Conservation (phyloP, 805 yeast species). For the Yarrowia sp. region DNA sequence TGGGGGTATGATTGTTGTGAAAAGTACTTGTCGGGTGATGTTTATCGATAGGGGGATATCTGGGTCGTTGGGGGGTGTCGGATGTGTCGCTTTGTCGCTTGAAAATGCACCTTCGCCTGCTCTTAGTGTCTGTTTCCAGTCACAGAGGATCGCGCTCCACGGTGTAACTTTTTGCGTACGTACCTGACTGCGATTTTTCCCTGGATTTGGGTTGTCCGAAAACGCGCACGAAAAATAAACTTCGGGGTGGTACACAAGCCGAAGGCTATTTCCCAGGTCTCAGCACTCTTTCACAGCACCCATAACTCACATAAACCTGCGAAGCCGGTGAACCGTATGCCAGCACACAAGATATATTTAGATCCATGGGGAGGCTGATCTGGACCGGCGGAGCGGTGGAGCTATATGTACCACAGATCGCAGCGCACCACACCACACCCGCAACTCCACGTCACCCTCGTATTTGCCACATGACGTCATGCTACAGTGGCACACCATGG, state of each 20-base stretch:
- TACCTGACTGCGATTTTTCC: constrained; percentile 34
- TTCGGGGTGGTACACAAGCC: constrained; percentile 16
- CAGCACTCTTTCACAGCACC: too few relatives aligned
- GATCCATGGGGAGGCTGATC: too few relatives aligned
- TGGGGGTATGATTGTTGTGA: not conserved
- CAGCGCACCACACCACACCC: not conserved
- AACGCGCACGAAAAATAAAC: constrained; percentile 28
- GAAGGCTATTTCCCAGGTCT: not conserved
- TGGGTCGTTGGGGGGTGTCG: not conserved
- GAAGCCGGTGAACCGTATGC: too few relatives aligned
- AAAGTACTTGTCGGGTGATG: too few relatives aligned
- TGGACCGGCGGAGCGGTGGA: too few relatives aligned
- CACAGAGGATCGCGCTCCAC: constrained; percentile 31
- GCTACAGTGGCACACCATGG: too few relatives aligned
- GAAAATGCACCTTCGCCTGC: constrained; percentile 6
- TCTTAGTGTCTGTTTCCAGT: constrained; percentile 21
- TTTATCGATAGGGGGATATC: not conserved
- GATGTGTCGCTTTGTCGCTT: not conserved
- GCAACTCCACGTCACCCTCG: too few relatives aligned
- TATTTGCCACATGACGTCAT: too few relatives aligned
- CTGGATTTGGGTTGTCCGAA: constrained; percentile 38
- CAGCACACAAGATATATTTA: not conserved
- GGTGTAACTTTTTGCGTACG: constrained; percentile 17
- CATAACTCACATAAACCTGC: too few relatives aligned
- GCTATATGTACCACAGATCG: too few relatives aligned